A percentile compares a stretch with the other conserved stretches of the same genome.
These are phyloP conservation scores for Aspergillus sp. DNA, from an alignment of 2,329 filamentous ascomycete species.

Conservation along the genomic window DNA sequence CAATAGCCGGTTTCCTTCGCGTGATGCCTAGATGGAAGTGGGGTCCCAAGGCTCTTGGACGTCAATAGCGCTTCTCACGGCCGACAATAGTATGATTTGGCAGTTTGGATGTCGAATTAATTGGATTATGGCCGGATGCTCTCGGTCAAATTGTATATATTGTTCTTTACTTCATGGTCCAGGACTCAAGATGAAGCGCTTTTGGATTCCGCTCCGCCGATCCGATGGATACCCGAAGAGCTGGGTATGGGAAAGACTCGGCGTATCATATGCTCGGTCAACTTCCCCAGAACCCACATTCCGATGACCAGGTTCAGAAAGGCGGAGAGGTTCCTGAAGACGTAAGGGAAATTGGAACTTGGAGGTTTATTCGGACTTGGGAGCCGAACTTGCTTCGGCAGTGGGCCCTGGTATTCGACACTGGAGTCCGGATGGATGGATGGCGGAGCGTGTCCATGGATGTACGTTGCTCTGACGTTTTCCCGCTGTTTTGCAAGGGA, in stretches of 20 bases:
- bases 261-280: not conserved
- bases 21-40: no score
- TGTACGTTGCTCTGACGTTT: not conserved
- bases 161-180: not conserved
- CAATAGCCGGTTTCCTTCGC: no score
- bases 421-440: constrained; percentile 4
- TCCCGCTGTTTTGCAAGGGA: not conserved
- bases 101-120: no score
- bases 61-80: no score
- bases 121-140: no score
- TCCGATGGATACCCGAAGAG: not conserved
- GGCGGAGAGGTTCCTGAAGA: not conserved
- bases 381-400: not conserved
- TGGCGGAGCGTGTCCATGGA: not conserved
- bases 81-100: no score
- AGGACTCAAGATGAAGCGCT: not conserved
- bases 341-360: not conserved
- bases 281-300: not conserved
- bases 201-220: not conserved
- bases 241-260: not conserved
- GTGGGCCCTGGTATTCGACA: not conserved
- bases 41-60: no score
- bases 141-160: no score
- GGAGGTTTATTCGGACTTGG: no score
- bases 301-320: not conserved